Percentiles rank a stretch among this genome's conserved stretches.
These are phyloP conservation scores for Candolleomyces efflorescens DNA, from an alignment of 768 basidiomycete genomes.

Conservation along the genomic window DNA sequence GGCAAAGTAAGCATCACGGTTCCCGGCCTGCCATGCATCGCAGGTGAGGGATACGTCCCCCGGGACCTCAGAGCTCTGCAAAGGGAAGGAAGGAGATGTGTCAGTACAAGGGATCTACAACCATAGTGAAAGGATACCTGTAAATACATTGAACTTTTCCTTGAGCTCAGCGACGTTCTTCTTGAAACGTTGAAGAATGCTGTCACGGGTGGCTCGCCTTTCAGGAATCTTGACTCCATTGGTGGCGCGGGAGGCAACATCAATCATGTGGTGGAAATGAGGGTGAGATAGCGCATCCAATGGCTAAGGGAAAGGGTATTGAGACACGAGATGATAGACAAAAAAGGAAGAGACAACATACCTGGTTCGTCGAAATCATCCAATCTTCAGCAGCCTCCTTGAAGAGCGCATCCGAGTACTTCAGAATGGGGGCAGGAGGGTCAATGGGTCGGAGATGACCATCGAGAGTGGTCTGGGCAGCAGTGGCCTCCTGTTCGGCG, in stretches of 20 bases:
- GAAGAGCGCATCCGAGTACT: constrained; percentile 26
- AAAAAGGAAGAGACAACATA: constrained; percentile 11
- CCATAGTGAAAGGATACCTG: neutral
- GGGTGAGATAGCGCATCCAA: constrained; percentile 32
- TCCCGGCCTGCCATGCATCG: constrained; percentile 38
- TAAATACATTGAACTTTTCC: constrained; percentile 13
- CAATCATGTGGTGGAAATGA: constrained; percentile 32
- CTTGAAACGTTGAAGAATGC: constrained; percentile 27
- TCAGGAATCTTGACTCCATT: constrained; percentile 33
- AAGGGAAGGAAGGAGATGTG: neutral
- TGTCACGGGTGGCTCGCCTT: constrained; percentile 19
- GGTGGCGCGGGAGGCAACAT: constrained; percentile 32
- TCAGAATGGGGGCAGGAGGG: constrained; percentile 15
- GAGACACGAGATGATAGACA: neutral
- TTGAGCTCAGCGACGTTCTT: constrained; percentile 10
- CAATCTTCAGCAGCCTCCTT: constrained; percentile 29
- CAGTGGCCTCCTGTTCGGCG: neutral
- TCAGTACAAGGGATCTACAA: neutral
- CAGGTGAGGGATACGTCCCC: constrained; percentile 22
- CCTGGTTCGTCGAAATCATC: constrained; percentile 36
- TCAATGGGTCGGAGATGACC: constrained; percentile 15
- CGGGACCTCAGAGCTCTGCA: neutral
- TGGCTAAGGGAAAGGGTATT: constrained; percentile 16
- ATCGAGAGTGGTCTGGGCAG: constrained; percentile 18
- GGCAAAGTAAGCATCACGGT: constrained; percentile 33